phyloP scores from a whole-genome alignment of 345 rosid genomes.

The Moricandia arvensis region DNA sequence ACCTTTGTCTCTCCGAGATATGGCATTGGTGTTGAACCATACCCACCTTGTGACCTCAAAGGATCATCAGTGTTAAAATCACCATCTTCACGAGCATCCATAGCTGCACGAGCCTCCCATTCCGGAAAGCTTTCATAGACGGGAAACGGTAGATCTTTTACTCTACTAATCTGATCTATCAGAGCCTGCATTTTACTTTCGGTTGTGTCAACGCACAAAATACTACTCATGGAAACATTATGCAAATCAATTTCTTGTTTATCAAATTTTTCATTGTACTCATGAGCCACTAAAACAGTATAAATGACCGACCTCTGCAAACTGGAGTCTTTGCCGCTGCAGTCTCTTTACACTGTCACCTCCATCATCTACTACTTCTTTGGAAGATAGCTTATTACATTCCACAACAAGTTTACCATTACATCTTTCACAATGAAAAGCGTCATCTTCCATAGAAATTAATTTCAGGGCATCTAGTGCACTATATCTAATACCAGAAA shows the following conservation, averaged over 20 bases:
- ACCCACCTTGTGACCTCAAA: conserved; percentile 65
- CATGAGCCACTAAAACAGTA: too few relatives aligned
- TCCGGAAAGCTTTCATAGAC: conserved; percentile 75
- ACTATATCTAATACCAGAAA: conserved; percentile 56
- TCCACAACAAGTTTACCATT: conserved; percentile 89
- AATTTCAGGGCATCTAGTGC: conserved; percentile 82
- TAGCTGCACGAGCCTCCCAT: conserved; percentile 89
- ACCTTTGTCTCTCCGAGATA: conserved; percentile 92
- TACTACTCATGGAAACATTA: neutral
- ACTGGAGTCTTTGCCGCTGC: conserved; percentile 57
- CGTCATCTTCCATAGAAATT: conserved; percentile 64
- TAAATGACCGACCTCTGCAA: conserved; percentile 43
- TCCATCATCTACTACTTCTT: conserved; percentile 90
- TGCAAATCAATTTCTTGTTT: neutral
- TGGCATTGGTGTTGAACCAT: conserved; percentile 87
- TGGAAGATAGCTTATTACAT: conserved; percentile 76
- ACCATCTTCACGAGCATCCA: conserved; percentile 62
- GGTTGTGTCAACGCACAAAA: neutral
- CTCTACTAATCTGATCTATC: conserved; percentile 70
- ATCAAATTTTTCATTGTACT: neutral
- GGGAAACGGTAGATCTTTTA: conserved; percentile 77
- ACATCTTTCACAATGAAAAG: conserved; percentile 87
- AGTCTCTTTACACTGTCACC: conserved; percentile 86
- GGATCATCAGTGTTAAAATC: conserved; percentile 71
- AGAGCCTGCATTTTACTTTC: conserved; percentile 16